Percentiles rank a stretch among this genome's conserved stretches.
Conservation (phyloP, 495 filamentous ascomycete species). For the Xylaria telfairii region DNA sequence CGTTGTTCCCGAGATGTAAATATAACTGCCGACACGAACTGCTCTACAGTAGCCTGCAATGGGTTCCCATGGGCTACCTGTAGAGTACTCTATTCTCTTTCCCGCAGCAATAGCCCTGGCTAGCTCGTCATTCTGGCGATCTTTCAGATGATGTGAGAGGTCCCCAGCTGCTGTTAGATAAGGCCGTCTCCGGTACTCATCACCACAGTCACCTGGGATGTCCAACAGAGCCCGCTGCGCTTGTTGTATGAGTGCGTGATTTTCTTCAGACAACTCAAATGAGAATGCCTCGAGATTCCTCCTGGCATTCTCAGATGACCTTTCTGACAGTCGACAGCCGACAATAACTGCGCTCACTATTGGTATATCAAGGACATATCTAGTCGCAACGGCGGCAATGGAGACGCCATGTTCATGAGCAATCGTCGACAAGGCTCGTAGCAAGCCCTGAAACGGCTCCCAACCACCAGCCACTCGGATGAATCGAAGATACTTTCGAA, state of each 20-base stretch:
- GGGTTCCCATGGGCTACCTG: conserved; percentile 29
- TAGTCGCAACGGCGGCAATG: conserved; percentile 42
- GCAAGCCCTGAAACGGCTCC: conserved; percentile 39
- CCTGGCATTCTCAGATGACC: conserved; percentile 22
- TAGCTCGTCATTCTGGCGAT: not conserved
- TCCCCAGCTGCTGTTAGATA: conserved; percentile 31
- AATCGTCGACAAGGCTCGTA: conserved; percentile 35
- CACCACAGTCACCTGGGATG: conserved; percentile 47
- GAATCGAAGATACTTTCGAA: conserved; percentile 49
- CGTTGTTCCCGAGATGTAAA: conserved; percentile 31
- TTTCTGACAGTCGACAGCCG: conserved; percentile 40
- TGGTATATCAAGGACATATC: conserved; percentile 46
- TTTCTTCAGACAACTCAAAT: conserved; percentile 36
- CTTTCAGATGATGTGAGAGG: conserved; percentile 23
- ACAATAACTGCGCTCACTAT: conserved; percentile 46
- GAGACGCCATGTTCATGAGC: conserved; percentile 38
- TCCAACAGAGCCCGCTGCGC: conserved; percentile 33
- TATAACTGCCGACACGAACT: conserved; percentile 22
- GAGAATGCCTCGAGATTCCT: conserved; percentile 42
- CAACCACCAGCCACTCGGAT: conserved; percentile 44
- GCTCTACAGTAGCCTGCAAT: conserved; percentile 33
- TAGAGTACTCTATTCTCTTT: conserved; percentile 25
- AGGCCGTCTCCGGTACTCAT: conserved; percentile 42
- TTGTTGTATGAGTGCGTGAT: conserved; percentile 31
- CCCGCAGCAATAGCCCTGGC: conserved; percentile 20